Conservation (phyloP, 257 asterid species). For the Salvia rosmarinus region DNA sequence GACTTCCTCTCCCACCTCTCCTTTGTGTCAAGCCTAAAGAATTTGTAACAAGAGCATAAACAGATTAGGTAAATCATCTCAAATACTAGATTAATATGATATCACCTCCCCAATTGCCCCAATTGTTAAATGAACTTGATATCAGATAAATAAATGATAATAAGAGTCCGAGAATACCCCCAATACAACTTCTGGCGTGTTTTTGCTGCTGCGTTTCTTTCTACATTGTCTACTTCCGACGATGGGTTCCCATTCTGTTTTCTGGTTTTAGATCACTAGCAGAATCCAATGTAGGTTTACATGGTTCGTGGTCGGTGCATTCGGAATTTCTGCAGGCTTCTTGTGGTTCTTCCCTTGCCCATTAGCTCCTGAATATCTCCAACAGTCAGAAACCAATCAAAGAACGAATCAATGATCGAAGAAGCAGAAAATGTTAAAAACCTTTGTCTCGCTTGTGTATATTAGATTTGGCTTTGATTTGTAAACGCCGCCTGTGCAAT, state of each 20-base stretch:
- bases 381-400: slow-evolving; percentile 8
- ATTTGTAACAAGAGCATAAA: slow-evolving; percentile 15
- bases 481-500: slow-evolving; percentile 77
- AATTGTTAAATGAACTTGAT: slow-evolving; percentile 7
- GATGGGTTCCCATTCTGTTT: slow-evolving; percentile 28
- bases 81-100: neutral
- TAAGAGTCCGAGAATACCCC: slow-evolving; percentile 59
- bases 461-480: slow-evolving; percentile 71
- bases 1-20: slow-evolving; percentile 93
- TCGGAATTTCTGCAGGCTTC: slow-evolving; percentile 38
- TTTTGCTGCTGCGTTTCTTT: slow-evolving; percentile 31
- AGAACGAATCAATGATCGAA: neutral
- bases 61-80: neutral
- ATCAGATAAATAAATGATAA: slow-evolving; percentile 21
- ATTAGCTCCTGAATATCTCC: slow-evolving; percentile 42
- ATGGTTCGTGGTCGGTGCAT: slow-evolving; percentile 22
- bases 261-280: slow-evolving; percentile 27
- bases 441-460: slow-evolving; percentile 59
- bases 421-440: slow-evolving; percentile 28
- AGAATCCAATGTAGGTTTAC: slow-evolving; percentile 34
- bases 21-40: slow-evolving; percentile 69
- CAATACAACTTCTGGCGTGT: slow-evolving; percentile 69
- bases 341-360: slow-evolving; percentile 46
- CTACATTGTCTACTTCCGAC: slow-evolving; percentile 36
- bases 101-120: neutral